Conservation (phyloP, 129 eudicot genomes). For the Daucus carota region DH1_v3.0 NC_030389.2:45088501-45089000, state of each 20-base stretch:
- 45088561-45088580: slow-evolving; percentile 82
- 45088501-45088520: slow-evolving; percentile 79
- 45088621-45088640: neutral
- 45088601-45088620: neutral
- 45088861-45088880: neutral
- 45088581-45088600: neutral
- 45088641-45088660: neutral
- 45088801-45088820: neutral
- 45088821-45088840: neutral
- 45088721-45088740: neutral
- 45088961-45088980: neutral
- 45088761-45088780: neutral
- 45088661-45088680: neutral
- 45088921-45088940: neutral
- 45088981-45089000: neutral
- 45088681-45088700: neutral
- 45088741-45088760: neutral
- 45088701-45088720: neutral
- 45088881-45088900: neutral
- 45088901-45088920: neutral
- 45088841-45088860: neutral
- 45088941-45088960: slow-evolving; percentile 9
- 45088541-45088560: slow-evolving; percentile 97
- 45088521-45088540: slow-evolving; percentile 55
- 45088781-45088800: neutral